These are phyloP conservation scores for Populus tomentosa DNA, from an alignment of 441 rosid genomes.

Conservation along the genomic window DNA sequence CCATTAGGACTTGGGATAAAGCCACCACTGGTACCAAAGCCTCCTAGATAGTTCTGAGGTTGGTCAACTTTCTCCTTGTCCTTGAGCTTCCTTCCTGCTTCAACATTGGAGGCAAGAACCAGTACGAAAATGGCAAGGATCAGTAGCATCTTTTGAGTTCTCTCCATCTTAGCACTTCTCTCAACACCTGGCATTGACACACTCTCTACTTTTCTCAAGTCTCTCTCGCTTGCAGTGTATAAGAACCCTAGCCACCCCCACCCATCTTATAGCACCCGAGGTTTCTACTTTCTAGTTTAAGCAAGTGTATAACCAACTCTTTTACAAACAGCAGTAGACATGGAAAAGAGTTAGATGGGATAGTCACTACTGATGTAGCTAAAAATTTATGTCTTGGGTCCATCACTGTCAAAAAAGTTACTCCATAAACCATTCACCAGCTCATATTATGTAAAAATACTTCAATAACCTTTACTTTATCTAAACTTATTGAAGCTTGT, in stretches of 20 bases:
- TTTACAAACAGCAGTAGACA: neutral
- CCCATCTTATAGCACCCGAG: neutral
- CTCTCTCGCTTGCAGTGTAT: neutral
- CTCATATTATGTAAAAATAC: neutral
- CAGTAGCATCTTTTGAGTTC: conserved; percentile 12
- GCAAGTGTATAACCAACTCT: neutral
- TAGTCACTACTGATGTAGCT: neutral
- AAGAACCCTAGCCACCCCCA: neutral
- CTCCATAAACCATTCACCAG: neutral
- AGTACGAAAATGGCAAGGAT: conserved; percentile 9
- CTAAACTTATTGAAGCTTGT: neutral
- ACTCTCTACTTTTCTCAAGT: neutral
- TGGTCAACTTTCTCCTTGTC: conserved; percentile 14
- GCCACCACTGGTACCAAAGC: conserved; percentile 25
- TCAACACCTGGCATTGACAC: neutral
- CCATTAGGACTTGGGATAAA: conserved; percentile 29
- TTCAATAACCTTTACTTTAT: neutral
- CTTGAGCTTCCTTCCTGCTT: conserved; percentile 19
- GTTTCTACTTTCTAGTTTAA: neutral
- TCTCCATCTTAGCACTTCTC: conserved; percentile 1
- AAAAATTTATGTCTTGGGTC: neutral
- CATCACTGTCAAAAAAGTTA: neutral
- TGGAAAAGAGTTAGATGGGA: neutral
- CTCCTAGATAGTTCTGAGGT: conserved; percentile 27
- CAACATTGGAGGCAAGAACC: conserved; percentile 10